Evolutionary conservation across 176 grass and related monocot species (phyloP).

Genomic region (Thinopyrum elongatum): DNA sequence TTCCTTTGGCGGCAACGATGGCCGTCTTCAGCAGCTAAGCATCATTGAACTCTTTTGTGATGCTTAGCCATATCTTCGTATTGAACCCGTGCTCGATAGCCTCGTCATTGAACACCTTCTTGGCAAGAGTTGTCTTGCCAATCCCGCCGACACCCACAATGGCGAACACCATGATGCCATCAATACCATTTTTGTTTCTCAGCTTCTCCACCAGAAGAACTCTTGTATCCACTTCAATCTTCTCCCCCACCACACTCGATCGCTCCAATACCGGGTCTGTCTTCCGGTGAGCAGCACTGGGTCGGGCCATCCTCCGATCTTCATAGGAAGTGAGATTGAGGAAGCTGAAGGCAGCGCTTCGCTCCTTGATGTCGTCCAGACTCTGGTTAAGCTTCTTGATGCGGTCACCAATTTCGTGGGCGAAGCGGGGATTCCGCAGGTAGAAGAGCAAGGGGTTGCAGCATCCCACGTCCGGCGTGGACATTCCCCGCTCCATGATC

Average conservation of each 20-base stretch:
- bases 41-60: neutral
- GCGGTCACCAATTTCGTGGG: no score
- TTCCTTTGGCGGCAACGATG: neutral
- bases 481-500: neutral
- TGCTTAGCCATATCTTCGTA: neutral
- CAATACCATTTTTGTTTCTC: no score
- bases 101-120: neutral
- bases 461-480: neutral
- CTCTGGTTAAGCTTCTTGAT: no score
- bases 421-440: no score
- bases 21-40: neutral
- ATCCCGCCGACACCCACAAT: neutral
- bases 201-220: no score
- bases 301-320: rapidly evolving
- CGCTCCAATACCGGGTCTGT: no score
- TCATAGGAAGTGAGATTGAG: no score
- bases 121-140: neutral
- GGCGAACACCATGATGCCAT: neutral
- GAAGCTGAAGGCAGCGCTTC: no score
- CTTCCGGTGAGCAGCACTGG: no score
- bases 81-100: neutral
- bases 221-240: no score
- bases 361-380: no score
- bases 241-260: rapidly evolving
- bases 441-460: no score